phyloP scores from a whole-genome alignment of 257 asterid species.

The Misopates orontium region DNA sequence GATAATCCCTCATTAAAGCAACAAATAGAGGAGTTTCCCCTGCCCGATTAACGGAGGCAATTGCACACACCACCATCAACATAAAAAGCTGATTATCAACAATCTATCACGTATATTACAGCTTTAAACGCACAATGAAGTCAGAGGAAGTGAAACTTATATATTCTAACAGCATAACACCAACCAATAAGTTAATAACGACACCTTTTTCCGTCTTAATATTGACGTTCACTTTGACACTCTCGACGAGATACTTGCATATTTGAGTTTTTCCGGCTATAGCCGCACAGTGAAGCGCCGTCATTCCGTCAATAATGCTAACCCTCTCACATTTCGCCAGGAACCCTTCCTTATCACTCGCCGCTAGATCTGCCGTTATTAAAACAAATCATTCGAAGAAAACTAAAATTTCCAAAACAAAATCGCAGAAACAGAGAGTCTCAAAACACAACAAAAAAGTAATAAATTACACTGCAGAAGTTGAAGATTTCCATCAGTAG shows the following conservation, averaged over 20 bases:
- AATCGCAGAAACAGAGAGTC: neutral
- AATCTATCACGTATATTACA: too few relatives aligned
- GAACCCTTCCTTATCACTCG: neutral
- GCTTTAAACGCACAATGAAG: too few relatives aligned
- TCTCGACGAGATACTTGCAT: constrained; percentile 26
- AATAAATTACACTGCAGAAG: neutral
- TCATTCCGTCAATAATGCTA: neutral
- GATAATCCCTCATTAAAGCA: constrained; percentile 13
- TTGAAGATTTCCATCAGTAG: neutral
- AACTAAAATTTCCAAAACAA: neutral
- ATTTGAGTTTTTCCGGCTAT: constrained; percentile 11
- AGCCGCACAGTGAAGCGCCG: constrained; percentile 34
- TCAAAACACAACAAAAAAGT: neutral
- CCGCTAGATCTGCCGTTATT: neutral
- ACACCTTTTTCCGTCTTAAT: constrained; percentile 6
- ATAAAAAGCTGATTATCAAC: neutral
- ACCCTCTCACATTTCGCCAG: neutral
- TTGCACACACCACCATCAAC: constrained; percentile 7
- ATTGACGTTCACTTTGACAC: constrained; percentile 25
- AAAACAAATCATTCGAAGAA: neutral
- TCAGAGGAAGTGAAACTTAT: too few relatives aligned
- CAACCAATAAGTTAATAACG: neutral
- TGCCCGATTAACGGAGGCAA: constrained; percentile 1
- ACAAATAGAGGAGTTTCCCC: constrained; percentile 31
- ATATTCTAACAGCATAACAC: neutral